Conservation (phyloP, 2,329 filamentous ascomycete species). For the Penicillium rolfsii region DNA sequence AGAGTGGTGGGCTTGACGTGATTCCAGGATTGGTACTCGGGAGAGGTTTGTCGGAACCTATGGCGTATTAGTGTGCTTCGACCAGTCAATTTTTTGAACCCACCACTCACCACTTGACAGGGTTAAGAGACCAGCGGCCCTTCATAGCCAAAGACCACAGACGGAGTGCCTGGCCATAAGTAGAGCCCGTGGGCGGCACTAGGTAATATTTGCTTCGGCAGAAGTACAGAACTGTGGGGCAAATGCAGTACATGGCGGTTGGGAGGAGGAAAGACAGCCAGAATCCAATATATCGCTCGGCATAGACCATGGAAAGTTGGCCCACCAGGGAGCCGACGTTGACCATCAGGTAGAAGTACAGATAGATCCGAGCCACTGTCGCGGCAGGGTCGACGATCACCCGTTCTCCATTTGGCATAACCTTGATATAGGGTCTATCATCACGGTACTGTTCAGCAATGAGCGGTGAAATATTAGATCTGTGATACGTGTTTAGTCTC, state of each 20-base stretch:
- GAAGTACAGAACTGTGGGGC: constrained; percentile 63
- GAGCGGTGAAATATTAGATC: constrained; percentile 71
- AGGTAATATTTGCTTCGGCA: constrained; percentile 66
- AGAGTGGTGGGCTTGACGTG: constrained; percentile 39
- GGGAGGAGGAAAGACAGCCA: constrained; percentile 72
- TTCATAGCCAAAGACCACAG: constrained; percentile 66
- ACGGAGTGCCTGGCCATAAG: constrained; percentile 67
- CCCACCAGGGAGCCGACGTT: constrained; percentile 67
- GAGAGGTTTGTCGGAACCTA: constrained; percentile 23
- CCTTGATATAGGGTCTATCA: constrained; percentile 60
- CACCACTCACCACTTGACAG: constrained; percentile 55
- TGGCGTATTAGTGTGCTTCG: neutral
- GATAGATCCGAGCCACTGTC: constrained; percentile 69
- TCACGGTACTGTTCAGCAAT: constrained; percentile 72
- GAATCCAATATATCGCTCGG: constrained; percentile 76
- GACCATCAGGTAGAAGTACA: constrained; percentile 73
- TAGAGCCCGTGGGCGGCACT: constrained; percentile 70
- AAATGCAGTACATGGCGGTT: constrained; percentile 65
- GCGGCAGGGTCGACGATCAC: constrained; percentile 72
- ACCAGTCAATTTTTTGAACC: neutral
- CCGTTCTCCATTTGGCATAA: constrained; percentile 61
- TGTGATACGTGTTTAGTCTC: constrained; percentile 8
- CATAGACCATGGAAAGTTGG: constrained; percentile 70
- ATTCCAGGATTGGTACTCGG: constrained; percentile 29
- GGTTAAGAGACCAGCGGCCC: constrained; percentile 65